These are phyloP conservation scores for Rhodamnia argentea DNA, from an alignment of 345 rosid genomes.

Conservation along the genomic window DNA sequence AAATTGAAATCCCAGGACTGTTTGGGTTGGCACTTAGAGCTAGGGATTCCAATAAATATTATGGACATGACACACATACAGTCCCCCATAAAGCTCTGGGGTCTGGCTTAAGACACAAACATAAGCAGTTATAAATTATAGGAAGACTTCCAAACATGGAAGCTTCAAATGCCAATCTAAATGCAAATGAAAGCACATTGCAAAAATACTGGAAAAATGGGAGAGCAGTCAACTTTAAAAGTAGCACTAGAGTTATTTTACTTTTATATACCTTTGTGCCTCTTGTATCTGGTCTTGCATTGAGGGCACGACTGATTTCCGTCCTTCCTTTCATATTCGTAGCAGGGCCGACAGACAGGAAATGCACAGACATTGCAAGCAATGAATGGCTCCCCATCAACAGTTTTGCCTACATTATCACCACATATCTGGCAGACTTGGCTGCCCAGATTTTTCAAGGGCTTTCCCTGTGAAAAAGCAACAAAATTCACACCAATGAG, in stretches of 20 bases:
- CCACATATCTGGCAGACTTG: constrained; percentile 80
- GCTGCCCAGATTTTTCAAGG: constrained; percentile 42
- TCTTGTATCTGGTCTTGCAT: constrained; percentile 87
- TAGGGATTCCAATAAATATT: neutral
- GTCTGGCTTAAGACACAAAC: neutral
- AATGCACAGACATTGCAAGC: constrained; percentile 79
- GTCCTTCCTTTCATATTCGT: constrained; percentile 88
- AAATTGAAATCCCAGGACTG: neutral
- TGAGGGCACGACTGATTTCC: constrained; percentile 94
- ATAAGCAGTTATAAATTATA: neutral
- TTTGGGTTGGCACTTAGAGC: neutral
- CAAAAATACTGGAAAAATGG: neutral
- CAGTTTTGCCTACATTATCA: constrained; percentile 58
- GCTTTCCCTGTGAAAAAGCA: constrained; percentile 37
- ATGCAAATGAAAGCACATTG: neutral
- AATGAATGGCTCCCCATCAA: constrained; percentile 57
- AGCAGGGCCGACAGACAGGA: constrained; percentile 92
- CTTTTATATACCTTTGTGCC: constrained; percentile 50
- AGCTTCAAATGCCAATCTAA: neutral
- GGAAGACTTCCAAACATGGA: neutral
- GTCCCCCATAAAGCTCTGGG: neutral
- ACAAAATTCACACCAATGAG: neutral
- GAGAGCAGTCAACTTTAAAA: neutral
- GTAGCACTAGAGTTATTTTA: neutral
- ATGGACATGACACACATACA: neutral